Evolutionary conservation across 2,329 filamentous ascomycete species (phyloP).

Genomic region (Parascedosporium putredinis): DNA sequence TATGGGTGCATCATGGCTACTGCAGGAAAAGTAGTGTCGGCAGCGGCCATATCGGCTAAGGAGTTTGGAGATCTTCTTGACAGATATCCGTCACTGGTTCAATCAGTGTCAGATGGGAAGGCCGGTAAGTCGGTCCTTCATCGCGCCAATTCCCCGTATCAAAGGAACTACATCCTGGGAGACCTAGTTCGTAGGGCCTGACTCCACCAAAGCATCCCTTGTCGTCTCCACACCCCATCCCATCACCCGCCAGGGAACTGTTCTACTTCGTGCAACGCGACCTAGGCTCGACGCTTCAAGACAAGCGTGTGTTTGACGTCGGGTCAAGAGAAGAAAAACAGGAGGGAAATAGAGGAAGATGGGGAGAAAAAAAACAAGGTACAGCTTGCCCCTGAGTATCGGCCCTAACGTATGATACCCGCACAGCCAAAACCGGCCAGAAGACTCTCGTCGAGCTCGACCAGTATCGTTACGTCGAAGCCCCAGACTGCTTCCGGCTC

Average conservation of each 20-base stretch:
- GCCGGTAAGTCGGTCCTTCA: conserved; percentile 23
- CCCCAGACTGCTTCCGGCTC: conserved; percentile 34
- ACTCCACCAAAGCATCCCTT: background rate
- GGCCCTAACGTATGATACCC: background rate
- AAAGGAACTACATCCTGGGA: background rate
- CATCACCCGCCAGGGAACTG: background rate
- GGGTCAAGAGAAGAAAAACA: too few species aligned
- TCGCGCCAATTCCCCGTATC: conserved; percentile 2
- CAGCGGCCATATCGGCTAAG: conserved; percentile 16
- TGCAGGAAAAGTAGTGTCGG: background rate
- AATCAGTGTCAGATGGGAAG: conserved; percentile 34
- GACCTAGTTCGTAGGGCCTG: too few species aligned
- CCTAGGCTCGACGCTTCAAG: too few species aligned
- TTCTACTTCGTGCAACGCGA: too few species aligned
- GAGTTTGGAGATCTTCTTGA: conserved; percentile 26
- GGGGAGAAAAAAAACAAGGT: too few species aligned
- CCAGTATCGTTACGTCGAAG: conserved; percentile 44
- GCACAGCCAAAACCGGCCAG: conserved; percentile 36
- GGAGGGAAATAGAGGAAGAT: too few species aligned
- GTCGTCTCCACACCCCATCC: background rate
- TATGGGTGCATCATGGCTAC: background rate
- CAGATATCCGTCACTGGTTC: conserved; percentile 29
- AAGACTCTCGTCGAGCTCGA: conserved; percentile 48
- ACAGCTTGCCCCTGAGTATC: too few species aligned
- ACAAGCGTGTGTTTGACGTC: too few species aligned